Base-by-base conservation (phyloP, 345 rosid genomes). In the Pistacia vera region DNA sequence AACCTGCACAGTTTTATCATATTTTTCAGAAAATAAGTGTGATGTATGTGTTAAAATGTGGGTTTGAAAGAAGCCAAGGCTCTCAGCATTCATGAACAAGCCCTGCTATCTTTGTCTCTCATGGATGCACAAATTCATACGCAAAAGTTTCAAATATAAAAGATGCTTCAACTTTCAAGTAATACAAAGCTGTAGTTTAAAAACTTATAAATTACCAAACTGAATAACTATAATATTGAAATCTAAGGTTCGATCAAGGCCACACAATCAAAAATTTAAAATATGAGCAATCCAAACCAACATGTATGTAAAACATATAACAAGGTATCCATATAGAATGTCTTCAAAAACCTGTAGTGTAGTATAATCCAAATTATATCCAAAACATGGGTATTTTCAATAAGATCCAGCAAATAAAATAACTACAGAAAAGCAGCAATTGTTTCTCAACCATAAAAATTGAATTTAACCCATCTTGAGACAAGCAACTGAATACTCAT, bases 1-100 rank as follows among this genome's bases (percentile, higher is more conserved):
- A 71, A 97, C 99, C 99, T 96, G 88, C 83, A 76, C 16, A 13
- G 18, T 83, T 68, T 49, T n/a, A 65, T 66, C 48, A 68, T 5
- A 20, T 62, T 38, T 55, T 11, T 54, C 4, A 66, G 61, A 54
- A 59, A 56, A 30, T 48, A 67, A 46, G 7, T 44, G 25, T 17
- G 4, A 22, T 28, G 17, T 52, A 35, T 52, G 55, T 35, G 17
- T 36, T 60, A 62, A 68, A 33, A 30, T 41, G 46, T 41, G 46
- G 8, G 1, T 5, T 41, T 41, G 46, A 41, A 41, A 41, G 36
- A 57, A 14, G 65, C 30, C 52, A 51, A 52, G 28, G 68, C 60
- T 38, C 64, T 28, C 38, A 8, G 65, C 22, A 58, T 7, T 22
- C 7, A 20, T 20, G 6, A 44, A 58, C 30, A 17, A 8, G 22